Evolutionary conservation across 352 stramenopile species (phyloP), one percentile per base, ranked within the genome.

Genomic region (Phytophthora lateralis): DNA sequence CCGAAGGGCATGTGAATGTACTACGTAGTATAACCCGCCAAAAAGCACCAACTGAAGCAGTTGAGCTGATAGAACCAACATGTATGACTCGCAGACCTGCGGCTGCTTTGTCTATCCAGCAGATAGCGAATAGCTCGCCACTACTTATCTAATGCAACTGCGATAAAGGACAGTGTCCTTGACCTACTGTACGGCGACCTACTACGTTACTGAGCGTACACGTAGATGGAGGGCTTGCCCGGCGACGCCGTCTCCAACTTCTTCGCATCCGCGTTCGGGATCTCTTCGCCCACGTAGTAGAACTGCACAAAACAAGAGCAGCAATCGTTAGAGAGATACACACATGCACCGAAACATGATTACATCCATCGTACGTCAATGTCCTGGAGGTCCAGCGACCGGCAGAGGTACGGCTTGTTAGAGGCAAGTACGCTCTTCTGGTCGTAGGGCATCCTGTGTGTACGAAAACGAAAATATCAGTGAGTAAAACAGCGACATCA

Each of bases 371-470:
- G 27, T 76, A 86, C 78, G 63, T 83, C 69, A 49, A 97, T 84
- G 59, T 93, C 82, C 45, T 95, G 68, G 15, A 99, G 71, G 55
- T 97, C 89, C 14, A 98, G 82, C 70, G 83, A 93, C 24, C 82
- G 82, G 59, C 83, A 72, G 46, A 97, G 67, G 77, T 98, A 99
- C 41, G 88, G 62, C 66, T 97, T 87, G 82, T 97, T 98, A 60
- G 84, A 86, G 26, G 86, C 75, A 51, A 99, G 79, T 63, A 98
- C 94, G 9, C 82, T 80, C 76, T 92, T 90, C 71, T 99, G 95
- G 80, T 98, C 93, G 75, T 98, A 99, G 21, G 96, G 93, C 74
- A 98, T 95, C 56, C 85, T 96, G 41, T 37, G 24, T 26, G 24
- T 15, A 57, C n/a, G 32, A 10, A 55, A 73, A 44, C 26, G 69